Conservation (phyloP, 331 rosid species). For the Cydonia oblonga region DNA sequence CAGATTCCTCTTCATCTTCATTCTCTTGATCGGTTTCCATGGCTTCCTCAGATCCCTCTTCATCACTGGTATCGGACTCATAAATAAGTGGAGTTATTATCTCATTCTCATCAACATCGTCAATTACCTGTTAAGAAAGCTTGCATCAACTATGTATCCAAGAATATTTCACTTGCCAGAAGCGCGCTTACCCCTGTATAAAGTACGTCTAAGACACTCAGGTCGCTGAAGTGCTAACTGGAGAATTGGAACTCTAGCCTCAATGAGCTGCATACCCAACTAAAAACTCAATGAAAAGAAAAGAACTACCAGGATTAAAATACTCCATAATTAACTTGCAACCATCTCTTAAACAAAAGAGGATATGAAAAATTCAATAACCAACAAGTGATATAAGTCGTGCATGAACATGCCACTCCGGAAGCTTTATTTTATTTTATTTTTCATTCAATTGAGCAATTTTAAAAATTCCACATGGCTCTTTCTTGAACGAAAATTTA, state of each 20-base stretch:
- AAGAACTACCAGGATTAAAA: too few relatives aligned
- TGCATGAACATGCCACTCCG: neutral
- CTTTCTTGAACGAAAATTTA: neutral
- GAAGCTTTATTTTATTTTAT: neutral
- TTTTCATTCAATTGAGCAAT: neutral
- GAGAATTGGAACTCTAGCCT: too few relatives aligned
- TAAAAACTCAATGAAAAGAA: too few relatives aligned
- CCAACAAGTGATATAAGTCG: neutral
- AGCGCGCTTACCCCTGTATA: slow-evolving; percentile 41
- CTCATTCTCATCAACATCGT: slow-evolving; percentile 31
- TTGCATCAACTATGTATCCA: neutral
- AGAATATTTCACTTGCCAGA: neutral
- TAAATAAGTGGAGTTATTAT: slow-evolving; percentile 37
- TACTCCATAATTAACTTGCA: neutral
- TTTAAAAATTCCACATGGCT: neutral
- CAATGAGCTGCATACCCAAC: too few relatives aligned
- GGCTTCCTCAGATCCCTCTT: slow-evolving; percentile 40
- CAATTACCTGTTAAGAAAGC: slow-evolving; percentile 34
- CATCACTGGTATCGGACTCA: slow-evolving; percentile 55
- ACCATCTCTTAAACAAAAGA: neutral
- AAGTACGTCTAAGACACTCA: slow-evolving; percentile 32
- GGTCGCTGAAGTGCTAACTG: neutral
- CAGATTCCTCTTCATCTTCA: slow-evolving; percentile 12
- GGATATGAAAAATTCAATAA: neutral
- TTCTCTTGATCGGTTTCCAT: slow-evolving; percentile 61